These are phyloP conservation scores for Paraurostyla sp. DNA, from an alignment of 73 alveolate genomes.

Conservation along the genomic window DNA sequence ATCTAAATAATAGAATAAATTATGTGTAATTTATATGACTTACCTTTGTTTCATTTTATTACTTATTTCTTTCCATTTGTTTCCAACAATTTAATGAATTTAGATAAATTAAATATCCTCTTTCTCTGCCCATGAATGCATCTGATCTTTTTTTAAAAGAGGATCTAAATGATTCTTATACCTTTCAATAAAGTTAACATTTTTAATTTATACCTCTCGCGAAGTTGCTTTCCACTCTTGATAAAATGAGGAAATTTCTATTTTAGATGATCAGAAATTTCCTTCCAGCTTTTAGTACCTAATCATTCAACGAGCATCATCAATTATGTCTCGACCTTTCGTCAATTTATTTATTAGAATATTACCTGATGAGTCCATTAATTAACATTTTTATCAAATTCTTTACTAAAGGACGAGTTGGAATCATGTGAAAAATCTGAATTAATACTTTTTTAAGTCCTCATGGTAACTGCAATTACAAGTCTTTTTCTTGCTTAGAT, in stretches of 20 bases:
- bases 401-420: too few relatives aligned
- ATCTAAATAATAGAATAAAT: background rate
- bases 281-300: background rate
- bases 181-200: background rate
- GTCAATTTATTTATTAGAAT: too few relatives aligned
- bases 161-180: conserved; percentile 4
- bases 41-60: background rate
- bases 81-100: background rate
- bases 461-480: too few relatives aligned
- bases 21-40: background rate
- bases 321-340: background rate
- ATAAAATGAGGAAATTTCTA: background rate
- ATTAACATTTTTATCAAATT: too few relatives aligned
- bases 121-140: background rate
- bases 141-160: background rate
- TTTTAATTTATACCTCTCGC: background rate
- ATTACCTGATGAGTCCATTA: too few relatives aligned
- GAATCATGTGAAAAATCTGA: too few relatives aligned
- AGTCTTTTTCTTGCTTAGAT: too few relatives aligned
- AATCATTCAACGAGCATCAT: background rate
- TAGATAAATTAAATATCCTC: background rate
- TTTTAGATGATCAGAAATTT: background rate
- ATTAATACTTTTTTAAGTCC: too few relatives aligned
- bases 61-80: conserved; percentile 13
- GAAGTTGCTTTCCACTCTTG: background rate